Evolutionary conservation across 2,329 filamentous ascomycete genomes (phyloP).

Genomic region (Eurotiales sp.): DNA sequence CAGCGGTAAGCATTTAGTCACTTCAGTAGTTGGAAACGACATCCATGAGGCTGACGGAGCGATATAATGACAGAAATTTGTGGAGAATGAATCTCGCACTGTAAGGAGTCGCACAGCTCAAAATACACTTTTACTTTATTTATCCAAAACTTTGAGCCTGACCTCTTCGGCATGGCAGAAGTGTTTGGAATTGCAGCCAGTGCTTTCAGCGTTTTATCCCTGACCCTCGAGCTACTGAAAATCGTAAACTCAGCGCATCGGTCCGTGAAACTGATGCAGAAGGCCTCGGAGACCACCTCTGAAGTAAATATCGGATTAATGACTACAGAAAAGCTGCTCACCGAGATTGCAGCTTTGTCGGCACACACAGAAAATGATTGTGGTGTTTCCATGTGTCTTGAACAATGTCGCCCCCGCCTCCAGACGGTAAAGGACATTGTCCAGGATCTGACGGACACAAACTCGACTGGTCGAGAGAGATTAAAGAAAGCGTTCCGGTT

Average conservation of each 20-base stretch:
- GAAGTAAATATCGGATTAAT: background rate
- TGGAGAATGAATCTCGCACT: background rate
- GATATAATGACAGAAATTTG: too few relatives aligned
- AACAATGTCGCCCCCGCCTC: background rate
- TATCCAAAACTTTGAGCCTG: background rate
- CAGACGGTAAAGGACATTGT: background rate
- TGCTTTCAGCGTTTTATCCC: background rate
- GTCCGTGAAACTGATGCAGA: background rate
- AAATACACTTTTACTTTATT: background rate
- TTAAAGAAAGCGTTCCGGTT: background rate
- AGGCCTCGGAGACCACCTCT: background rate
- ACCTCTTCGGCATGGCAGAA: background rate
- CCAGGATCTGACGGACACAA: background rate
- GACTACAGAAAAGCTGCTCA: background rate
- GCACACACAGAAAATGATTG: background rate
- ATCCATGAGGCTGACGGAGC: too few relatives aligned
- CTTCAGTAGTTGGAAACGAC: too few relatives aligned
- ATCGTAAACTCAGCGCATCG: background rate
- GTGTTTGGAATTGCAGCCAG: background rate
- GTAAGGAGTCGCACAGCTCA: background rate
- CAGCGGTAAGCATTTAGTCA: too few relatives aligned
- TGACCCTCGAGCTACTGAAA: background rate
- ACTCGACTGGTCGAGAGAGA: background rate
- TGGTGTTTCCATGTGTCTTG: constrained; percentile 1
- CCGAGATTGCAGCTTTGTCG: constrained; percentile 1